These are phyloP conservation scores for Glutinoglossum americanum DNA, from an alignment of 495 filamentous ascomycete genomes.

Conservation along the genomic window DNA sequence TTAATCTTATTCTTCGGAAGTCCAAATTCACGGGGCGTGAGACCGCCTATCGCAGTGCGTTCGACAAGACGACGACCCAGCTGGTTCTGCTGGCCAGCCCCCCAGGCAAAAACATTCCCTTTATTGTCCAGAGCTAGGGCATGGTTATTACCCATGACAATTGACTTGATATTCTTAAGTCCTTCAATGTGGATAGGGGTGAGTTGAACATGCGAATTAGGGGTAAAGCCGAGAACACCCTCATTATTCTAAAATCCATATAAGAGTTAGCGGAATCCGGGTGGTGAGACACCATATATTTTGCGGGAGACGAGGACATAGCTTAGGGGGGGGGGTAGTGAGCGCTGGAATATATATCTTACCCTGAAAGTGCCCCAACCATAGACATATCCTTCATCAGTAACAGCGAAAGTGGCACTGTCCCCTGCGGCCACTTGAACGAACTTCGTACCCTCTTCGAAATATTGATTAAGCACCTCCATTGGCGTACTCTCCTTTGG, in stretches of 20 bases:
- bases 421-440: constrained; percentile 40
- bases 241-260: constrained; percentile 28
- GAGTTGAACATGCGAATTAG: constrained; percentile 16
- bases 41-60: constrained; percentile 33
- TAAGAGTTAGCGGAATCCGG: constrained; percentile 1
- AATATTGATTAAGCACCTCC: constrained; percentile 27
- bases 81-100: constrained; percentile 49
- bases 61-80: constrained; percentile 49
- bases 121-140: constrained; percentile 44
- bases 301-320: too few relatives aligned
- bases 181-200: constrained; percentile 26
- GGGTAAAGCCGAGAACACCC: constrained; percentile 48
- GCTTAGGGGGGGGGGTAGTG: too few relatives aligned
- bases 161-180: constrained; percentile 37
- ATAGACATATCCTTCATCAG: constrained; percentile 41
- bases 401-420: constrained; percentile 41
- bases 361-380: constrained; percentile 55
- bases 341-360: constrained; percentile 17
- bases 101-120: constrained; percentile 48
- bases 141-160: constrained; percentile 48
- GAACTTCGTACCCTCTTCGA: constrained; percentile 33
- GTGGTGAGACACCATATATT: too few relatives aligned
- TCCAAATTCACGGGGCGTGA: constrained; percentile 48
- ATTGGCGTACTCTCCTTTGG: constrained; percentile 36
- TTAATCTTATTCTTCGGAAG: constrained; percentile 35